A percentile compares a stretch with the other conserved stretches of the same genome.
Evolutionary conservation across 192 early-diverging fungal genomes (phyloP).

Genomic region (Coemansia sp.): DNA sequence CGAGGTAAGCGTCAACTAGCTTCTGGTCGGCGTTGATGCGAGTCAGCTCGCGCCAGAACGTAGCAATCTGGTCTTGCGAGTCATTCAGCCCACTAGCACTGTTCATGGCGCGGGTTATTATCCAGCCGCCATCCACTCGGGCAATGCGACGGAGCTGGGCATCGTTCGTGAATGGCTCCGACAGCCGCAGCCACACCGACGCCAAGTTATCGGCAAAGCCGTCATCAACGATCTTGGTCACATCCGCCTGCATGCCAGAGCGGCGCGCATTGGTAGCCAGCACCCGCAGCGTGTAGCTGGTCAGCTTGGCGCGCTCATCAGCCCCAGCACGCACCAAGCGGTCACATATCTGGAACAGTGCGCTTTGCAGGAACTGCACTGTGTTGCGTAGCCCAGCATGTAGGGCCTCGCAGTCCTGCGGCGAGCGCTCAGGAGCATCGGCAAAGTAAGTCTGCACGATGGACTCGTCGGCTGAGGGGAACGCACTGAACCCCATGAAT

Average conservation of each 20-base stretch:
- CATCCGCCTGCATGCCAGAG: slow-evolving; percentile 79
- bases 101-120: slow-evolving; percentile 59
- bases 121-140: slow-evolving; percentile 74
- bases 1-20: slow-evolving; percentile 61
- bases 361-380: slow-evolving; percentile 56
- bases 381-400: slow-evolving; percentile 61
- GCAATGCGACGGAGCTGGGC: slow-evolving; percentile 67
- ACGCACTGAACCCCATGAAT: slow-evolving; percentile 41
- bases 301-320: slow-evolving; percentile 56
- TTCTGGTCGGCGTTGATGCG: slow-evolving; percentile 76
- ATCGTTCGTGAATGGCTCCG: slow-evolving; percentile 84
- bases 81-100: slow-evolving; percentile 51
- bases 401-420: slow-evolving; percentile 55
- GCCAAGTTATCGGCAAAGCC: slow-evolving; percentile 84
- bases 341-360: slow-evolving; percentile 56
- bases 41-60: slow-evolving; percentile 66
- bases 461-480: slow-evolving; percentile 28
- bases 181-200: slow-evolving; percentile 62
- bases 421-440: slow-evolving; percentile 57
- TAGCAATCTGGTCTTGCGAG: slow-evolving; percentile 26
- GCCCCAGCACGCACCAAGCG: slow-evolving; percentile 67
- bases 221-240: slow-evolving; percentile 69
- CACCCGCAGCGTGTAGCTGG: slow-evolving; percentile 66
- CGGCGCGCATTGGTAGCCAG: slow-evolving; percentile 68
- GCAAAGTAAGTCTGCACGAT: slow-evolving; percentile 30